A percentile compares a stretch with the other conserved stretches of the same genome.
Conservation (phyloP, 2,329 filamentous ascomycete species). For the Penicillium sp. region DNA sequence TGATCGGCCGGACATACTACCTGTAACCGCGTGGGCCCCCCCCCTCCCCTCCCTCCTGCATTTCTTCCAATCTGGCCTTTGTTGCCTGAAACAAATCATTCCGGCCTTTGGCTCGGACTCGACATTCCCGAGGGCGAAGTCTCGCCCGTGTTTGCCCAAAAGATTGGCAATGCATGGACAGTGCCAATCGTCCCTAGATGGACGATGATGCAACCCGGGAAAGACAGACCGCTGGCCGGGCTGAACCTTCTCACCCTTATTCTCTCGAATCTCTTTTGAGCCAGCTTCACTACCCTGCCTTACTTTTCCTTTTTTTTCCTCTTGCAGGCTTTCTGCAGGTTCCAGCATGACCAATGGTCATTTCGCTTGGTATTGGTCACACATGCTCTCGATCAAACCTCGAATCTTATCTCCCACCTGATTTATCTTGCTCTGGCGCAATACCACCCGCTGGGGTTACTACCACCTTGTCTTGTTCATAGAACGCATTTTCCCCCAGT, state of each 20-base stretch:
- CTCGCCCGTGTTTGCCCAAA: background rate
- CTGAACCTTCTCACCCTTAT: background rate
- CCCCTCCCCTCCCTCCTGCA: background rate
- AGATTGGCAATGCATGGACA: slow-evolving; percentile 1
- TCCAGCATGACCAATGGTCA: too few relatives aligned
- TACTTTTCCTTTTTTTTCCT: background rate
- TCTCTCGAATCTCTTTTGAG: background rate
- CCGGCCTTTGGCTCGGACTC: background rate
- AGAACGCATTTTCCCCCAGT: background rate
- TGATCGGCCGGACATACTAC: slow-evolving; percentile 9
- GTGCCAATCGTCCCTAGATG: slow-evolving; percentile 3
- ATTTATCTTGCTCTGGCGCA: background rate
- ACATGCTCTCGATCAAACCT: background rate
- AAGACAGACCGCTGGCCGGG: slow-evolving; percentile 18
- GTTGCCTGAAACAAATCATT: slow-evolving; percentile 2
- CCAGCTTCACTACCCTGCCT: background rate
- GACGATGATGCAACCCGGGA: slow-evolving; percentile 1
- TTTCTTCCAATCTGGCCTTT: background rate
- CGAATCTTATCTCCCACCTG: background rate
- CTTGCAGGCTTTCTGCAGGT: background rate
- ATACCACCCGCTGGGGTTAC: background rate
- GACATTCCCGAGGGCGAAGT: background rate
- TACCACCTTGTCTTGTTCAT: background rate
- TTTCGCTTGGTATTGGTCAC: background rate
- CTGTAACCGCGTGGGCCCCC: slow-evolving; percentile 5